Percentiles rank a stretch among this genome's conserved stretches.
These are phyloP conservation scores for Amniculicola lignicola DNA, from an alignment of 495 filamentous ascomycete genomes.

Conservation along the genomic window DNA sequence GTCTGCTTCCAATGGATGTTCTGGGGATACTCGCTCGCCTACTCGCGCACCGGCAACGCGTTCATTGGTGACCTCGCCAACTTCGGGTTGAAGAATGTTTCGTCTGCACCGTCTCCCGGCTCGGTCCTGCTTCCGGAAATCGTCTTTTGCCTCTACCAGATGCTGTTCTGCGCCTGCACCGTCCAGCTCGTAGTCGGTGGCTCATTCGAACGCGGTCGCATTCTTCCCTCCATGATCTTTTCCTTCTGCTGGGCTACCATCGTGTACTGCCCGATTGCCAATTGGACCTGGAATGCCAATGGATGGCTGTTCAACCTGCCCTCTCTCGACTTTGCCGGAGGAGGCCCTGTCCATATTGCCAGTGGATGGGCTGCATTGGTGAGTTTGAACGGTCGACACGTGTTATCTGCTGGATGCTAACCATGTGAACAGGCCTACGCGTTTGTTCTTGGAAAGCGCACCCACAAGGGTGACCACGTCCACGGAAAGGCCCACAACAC, in stretches of 20 bases:
- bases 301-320: conserved; percentile 58
- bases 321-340: conserved; percentile 55
- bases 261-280: conserved; percentile 58
- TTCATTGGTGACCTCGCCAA: conserved; percentile 55
- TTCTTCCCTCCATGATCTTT: conserved; percentile 56
- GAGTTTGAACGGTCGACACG: no score
- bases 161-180: conserved; percentile 57
- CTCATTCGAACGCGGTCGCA: conserved; percentile 55
- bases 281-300: conserved; percentile 60
- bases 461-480: conserved; percentile 44
- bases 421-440: no score
- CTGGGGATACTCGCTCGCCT: conserved; percentile 58
- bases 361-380: conserved; percentile 53
- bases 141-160: conserved; percentile 57
- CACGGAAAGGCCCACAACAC: conserved; percentile 55
- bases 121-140: conserved; percentile 53
- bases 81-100: conserved; percentile 54
- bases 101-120: conserved; percentile 51
- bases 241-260: conserved; percentile 59
- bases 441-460: conserved; percentile 54
- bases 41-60: conserved; percentile 49
- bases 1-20: conserved; percentile 57
- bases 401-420: no score
- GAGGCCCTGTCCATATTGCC: conserved; percentile 57
- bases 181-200: conserved; percentile 53